phyloP scores from a whole-genome alignment of 2,329 filamentous ascomycete species.

The Penicillium janthinellum region DNA sequence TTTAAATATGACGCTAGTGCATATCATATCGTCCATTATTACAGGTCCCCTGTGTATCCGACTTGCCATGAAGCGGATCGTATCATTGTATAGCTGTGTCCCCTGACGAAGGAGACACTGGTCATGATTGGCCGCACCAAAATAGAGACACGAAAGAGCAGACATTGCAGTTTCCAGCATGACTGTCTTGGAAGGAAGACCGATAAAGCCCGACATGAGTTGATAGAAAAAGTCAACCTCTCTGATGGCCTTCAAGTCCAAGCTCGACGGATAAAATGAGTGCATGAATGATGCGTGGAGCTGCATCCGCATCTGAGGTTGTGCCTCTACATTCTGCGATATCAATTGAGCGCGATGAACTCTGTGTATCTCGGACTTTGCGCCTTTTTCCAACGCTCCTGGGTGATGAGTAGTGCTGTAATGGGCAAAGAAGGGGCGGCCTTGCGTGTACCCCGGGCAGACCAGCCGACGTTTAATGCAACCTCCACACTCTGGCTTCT shows the following conservation, averaged over 20 bases:
- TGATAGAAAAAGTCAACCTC: background rate
- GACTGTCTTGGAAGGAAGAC: background rate
- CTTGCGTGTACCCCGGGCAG: background rate
- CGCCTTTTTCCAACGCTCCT: background rate
- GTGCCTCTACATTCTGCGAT: background rate
- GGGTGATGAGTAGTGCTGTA: background rate
- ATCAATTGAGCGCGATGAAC: background rate
- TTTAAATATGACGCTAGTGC: constrained; percentile 1
- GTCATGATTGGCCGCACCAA: background rate
- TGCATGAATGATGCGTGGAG: background rate
- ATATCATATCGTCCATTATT: background rate
- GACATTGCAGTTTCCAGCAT: background rate
- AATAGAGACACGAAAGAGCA: background rate
- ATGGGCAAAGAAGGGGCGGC: background rate
- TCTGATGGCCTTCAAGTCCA: background rate
- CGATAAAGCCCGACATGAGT: background rate
- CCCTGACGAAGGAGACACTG: background rate
- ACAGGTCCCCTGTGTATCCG: background rate
- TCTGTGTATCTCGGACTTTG: background rate
- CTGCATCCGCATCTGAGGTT: background rate
- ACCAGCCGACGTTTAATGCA: background rate
- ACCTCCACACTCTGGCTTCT: background rate
- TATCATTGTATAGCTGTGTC: background rate
- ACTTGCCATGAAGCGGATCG: background rate
- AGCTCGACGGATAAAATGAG: background rate